Evolutionary conservation across 805 yeast species (phyloP).

Genomic region (Candida parachauliodes): DNA sequence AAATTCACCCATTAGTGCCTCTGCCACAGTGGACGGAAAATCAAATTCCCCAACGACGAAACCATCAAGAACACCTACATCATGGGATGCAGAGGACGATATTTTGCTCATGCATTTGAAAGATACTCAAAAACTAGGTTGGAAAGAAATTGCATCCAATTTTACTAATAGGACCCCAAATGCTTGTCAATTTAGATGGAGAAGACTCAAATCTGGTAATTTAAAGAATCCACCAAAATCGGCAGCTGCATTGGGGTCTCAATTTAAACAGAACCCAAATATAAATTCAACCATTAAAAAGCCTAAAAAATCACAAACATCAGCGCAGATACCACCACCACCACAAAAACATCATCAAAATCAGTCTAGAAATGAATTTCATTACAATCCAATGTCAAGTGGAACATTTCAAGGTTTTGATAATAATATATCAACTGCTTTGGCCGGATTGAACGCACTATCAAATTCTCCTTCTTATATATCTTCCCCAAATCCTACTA

Average conservation of each 20-base stretch:
- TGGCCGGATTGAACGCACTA: slow-evolving; percentile 43
- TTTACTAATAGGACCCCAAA: slow-evolving; percentile 45
- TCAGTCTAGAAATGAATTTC: slow-evolving; percentile 1
- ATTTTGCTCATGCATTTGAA: slow-evolving; percentile 43
- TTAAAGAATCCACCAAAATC: slow-evolving; percentile 42
- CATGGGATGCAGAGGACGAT: slow-evolving; percentile 48
- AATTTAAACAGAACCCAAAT: slow-evolving; percentile 8
- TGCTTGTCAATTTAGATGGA: slow-evolving; percentile 47
- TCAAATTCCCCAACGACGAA: background rate
- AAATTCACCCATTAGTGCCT: too few species aligned
- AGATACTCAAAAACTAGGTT: slow-evolving; percentile 44
- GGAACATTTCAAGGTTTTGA: slow-evolving; percentile 40
- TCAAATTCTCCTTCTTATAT: slow-evolving; percentile 29
- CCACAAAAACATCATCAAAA: background rate
- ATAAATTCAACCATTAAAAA: slow-evolving; percentile 10
- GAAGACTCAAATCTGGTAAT: slow-evolving; percentile 42
- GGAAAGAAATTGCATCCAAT: slow-evolving; percentile 45
- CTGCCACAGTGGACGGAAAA: background rate
- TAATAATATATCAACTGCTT: slow-evolving; percentile 36
- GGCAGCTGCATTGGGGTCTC: slow-evolving; percentile 22
- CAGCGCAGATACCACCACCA: slow-evolving; percentile 2
- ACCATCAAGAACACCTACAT: slow-evolving; percentile 40
- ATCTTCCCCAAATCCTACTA: slow-evolving; percentile 24
- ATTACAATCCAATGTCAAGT: slow-evolving; percentile 6
- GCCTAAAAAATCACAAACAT: background rate